Evolutionary conservation across 2,329 filamentous ascomycete genomes (phyloP).

Genomic region (Ophiostoma sp.): DNA sequence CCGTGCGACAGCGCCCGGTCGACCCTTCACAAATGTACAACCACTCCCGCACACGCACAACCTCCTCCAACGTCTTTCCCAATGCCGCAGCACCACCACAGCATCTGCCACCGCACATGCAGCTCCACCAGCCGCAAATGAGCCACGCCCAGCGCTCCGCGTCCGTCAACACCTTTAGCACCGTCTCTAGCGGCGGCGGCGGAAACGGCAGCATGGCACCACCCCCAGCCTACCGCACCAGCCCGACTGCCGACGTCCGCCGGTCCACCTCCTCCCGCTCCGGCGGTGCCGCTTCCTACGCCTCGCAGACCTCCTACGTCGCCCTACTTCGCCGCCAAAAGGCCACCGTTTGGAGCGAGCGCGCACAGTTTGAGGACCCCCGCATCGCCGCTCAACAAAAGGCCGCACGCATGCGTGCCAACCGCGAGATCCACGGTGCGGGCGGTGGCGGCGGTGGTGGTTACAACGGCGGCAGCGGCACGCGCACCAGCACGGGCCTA

Average conservation of each 20-base stretch:
- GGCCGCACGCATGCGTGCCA: conserved; percentile 82
- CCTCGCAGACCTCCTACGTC: conserved; percentile 73
- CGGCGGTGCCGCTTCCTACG: conserved; percentile 40
- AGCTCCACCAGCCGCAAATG: conserved; percentile 38
- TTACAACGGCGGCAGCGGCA: conserved; percentile 48
- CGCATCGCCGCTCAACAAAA: conserved; percentile 78
- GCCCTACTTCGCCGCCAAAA: conserved; percentile 96
- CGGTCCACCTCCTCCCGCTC: conserved; percentile 82
- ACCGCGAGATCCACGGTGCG: conserved; percentile 75
- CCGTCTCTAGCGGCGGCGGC: conserved; percentile 55
- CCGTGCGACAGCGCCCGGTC: conserved; percentile 35
- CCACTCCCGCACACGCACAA: conserved; percentile 58
- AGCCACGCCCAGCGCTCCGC: conserved; percentile 58
- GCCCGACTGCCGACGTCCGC: conserved; percentile 60
- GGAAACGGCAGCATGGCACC: conserved; percentile 42
- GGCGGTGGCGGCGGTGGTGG: conserved; percentile 52
- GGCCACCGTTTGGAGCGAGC: conserved; percentile 97
- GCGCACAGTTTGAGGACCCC: conserved; percentile 88
- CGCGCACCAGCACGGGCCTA: conserved; percentile 63
- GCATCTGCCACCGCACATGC: conserved; percentile 35
- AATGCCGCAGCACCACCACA: conserved; percentile 33
- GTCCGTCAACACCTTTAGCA: conserved; percentile 68
- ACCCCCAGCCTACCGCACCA: conserved; percentile 58
- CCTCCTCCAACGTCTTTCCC: conserved; percentile 56
- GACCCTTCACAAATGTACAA: conserved; percentile 45